Conservation (phyloP, 208 protist genomes). For the Herpetomonas muscarum region DNA sequence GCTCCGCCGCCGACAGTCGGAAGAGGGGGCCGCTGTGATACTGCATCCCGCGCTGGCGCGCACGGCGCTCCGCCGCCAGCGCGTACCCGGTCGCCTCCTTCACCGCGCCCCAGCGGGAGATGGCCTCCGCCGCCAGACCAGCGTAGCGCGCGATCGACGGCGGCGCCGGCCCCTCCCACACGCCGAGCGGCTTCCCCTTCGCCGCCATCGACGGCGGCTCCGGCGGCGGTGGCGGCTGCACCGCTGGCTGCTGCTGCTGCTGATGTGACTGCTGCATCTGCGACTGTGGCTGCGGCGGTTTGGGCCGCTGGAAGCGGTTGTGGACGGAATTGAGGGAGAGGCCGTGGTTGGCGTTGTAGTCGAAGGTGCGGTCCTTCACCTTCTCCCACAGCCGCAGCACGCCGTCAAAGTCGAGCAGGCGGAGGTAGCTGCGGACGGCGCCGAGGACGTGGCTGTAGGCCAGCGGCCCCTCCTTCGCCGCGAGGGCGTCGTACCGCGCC, state of each 20-base stretch:
- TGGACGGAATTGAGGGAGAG: background rate
- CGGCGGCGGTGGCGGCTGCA: background rate
- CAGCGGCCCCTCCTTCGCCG: background rate
- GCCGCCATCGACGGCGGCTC: background rate
- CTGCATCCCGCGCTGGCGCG: background rate
- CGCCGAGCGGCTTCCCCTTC: background rate
- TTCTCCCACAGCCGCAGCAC: conserved; percentile 62
- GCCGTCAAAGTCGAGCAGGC: conserved; percentile 59
- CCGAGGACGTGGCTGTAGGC: conserved; percentile 23
- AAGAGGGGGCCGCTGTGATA: too few species aligned
- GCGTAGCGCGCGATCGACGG: conserved; percentile 49
- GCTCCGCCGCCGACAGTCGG: too few species aligned
- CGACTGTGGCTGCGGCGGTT: background rate
- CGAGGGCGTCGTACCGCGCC: background rate
- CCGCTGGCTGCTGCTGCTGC: background rate
- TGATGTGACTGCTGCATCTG: background rate
- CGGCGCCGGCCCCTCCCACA: conserved; percentile 2
- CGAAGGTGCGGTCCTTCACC: conserved; percentile 3
- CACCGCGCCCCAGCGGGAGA: conserved; percentile 74
- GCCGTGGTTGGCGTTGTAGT: background rate
- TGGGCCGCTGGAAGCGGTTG: background rate
- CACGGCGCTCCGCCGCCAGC: background rate
- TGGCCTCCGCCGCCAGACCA: conserved; percentile 53
- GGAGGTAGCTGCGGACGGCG: conserved; percentile 76
- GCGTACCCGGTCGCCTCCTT: conserved; percentile 32